Evolutionary conservation across 129 eudicot genomes (phyloP).

Genomic region (Erigeron canadensis): DNA sequence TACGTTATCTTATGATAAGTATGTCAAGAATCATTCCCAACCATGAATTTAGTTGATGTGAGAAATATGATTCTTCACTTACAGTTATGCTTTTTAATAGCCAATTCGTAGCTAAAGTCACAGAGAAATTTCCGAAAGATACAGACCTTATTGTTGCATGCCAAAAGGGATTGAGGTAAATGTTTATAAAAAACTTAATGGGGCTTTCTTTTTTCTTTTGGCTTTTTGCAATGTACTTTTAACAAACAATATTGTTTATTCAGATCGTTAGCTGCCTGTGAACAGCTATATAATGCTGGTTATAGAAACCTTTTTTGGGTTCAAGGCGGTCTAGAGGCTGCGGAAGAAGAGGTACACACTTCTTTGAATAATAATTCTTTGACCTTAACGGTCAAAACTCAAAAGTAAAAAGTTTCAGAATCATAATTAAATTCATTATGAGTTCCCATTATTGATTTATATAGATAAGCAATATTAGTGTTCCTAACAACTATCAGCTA

Average conservation of each 20-base stretch:
- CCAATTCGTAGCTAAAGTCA: slow-evolving; percentile 61
- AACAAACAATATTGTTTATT: slow-evolving; percentile 16
- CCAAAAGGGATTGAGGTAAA: slow-evolving; percentile 94
- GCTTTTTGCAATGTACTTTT: neutral
- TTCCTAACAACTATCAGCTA: neutral
- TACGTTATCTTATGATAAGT: slow-evolving; percentile 69
- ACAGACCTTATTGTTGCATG: slow-evolving; percentile 96
- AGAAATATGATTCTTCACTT: slow-evolving; percentile 1
- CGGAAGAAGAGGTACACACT: slow-evolving; percentile 79
- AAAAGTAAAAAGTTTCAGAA: neutral
- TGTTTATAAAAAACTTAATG: slow-evolving; percentile 10
- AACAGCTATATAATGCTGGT: slow-evolving; percentile 84
- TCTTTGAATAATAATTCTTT: neutral
- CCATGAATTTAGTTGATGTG: neutral
- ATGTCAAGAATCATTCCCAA: slow-evolving; percentile 19
- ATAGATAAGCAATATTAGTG: neutral
- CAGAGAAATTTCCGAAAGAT: slow-evolving; percentile 70
- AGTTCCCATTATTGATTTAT: neutral
- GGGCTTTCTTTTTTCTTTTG: neutral
- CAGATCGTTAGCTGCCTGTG: slow-evolving; percentile 98
- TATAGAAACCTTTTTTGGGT: slow-evolving; percentile 88
- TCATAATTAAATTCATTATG: neutral
- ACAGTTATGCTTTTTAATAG: slow-evolving; percentile 41
- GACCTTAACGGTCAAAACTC: neutral
- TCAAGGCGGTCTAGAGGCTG: slow-evolving; percentile 95